phyloP scores from a whole-genome alignment of 1,284 basidiomycete genomes.

The Trichosporon sp. region DNA sequence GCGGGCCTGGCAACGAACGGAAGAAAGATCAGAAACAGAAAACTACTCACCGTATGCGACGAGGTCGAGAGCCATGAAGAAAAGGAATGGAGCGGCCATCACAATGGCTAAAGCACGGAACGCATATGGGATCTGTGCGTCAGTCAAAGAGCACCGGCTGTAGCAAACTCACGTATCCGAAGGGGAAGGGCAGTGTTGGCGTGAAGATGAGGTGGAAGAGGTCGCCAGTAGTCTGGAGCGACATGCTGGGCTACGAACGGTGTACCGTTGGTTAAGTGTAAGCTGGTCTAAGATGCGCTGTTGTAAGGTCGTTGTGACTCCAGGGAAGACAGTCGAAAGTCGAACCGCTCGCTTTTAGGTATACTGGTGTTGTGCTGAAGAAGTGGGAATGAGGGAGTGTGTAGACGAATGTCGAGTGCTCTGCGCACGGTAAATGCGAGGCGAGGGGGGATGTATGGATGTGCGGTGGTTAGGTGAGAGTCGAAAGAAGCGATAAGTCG shows the following conservation, averaged over 20 bases:
- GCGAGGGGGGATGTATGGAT: not conserved
- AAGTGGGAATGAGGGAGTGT: not conserved
- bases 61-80: conserved; percentile 43
- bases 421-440: not conserved
- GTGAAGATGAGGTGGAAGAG: conserved; percentile 23
- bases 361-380: not conserved
- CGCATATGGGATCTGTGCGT: conserved; percentile 39
- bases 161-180: conserved; percentile 30
- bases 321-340: not conserved
- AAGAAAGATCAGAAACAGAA: not conserved
- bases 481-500: not conserved
- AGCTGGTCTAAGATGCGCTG: not conserved
- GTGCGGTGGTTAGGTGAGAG: not conserved
- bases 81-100: conserved; percentile 40
- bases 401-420: conserved; percentile 6
- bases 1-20: not conserved
- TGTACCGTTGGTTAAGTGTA: conserved; percentile 1
- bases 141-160: not conserved
- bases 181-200: conserved; percentile 27
- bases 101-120: conserved; percentile 40
- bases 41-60: conserved; percentile 43
- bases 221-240: conserved; percentile 13
- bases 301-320: not conserved
- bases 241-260: conserved; percentile 7
- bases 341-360: not conserved